A percentile compares a stretch with the other conserved stretches of the same genome.
Conservation (phyloP, 2,329 filamentous ascomycete species). For the Hypoxylon rubiginosum region DNA sequence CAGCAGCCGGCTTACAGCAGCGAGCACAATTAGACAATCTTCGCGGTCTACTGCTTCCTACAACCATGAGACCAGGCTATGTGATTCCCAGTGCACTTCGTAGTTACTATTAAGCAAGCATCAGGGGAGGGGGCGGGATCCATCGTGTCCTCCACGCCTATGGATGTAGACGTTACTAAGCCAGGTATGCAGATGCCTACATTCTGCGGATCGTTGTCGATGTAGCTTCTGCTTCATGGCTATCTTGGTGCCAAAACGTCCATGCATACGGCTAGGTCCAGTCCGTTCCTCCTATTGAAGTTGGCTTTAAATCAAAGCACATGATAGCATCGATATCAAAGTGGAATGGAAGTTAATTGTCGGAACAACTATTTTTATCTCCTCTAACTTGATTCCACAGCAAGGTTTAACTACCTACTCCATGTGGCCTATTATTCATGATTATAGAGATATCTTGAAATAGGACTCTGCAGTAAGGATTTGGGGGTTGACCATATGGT, state of each 20-base stretch:
- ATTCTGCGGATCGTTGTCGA: not conserved
- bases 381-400: not conserved
- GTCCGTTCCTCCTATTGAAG: no score
- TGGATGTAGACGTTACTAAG: not conserved
- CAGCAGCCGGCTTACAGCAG: not conserved
- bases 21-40: not conserved
- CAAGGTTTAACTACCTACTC: not conserved
- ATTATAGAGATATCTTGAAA: not conserved
- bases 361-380: not conserved
- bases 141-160: constrained; percentile 4
- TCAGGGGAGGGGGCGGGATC: constrained; percentile 4
- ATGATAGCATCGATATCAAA: not conserved
- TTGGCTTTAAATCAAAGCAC: no score
- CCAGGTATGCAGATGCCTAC: not conserved
- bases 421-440: not conserved
- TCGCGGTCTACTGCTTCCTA: not conserved
- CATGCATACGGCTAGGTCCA: not conserved
- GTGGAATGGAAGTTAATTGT: not conserved
- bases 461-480: constrained; percentile 3
- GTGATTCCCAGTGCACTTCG: constrained; percentile 7
- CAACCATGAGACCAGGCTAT: not conserved
- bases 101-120: constrained; percentile 1
- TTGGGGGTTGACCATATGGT: constrained; percentile 11
- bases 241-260: not conserved
- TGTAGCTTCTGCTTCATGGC: not conserved